Base-by-base conservation (phyloP, 2,329 filamentous ascomycete species). In the Raffaelea ambrosiae region DNA sequence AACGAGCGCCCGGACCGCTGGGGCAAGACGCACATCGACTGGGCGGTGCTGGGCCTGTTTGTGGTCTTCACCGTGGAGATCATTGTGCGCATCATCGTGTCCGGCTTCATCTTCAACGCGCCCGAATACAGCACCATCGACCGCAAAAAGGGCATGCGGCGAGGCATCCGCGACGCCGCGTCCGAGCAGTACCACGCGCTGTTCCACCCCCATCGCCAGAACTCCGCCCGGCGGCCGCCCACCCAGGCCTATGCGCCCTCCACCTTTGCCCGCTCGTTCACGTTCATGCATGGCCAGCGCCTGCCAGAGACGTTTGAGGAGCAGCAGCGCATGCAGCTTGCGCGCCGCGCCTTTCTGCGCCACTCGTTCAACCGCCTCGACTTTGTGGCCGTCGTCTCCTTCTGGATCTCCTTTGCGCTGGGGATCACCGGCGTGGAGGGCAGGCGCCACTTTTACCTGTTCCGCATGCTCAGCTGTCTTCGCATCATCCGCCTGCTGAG, bases 281-380 rank as follows among this genome's bases (percentile, higher is more conserved):
- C 88, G 2, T 82, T 88, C 51, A 84, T 86, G 62, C 79, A 84
- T 52, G 73, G 77, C 9, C 73, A 80, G 49, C 68, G 70, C 54
- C 73, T 66, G 59, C 81, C 65, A 63, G 79, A 67, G 66, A 93
- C 74, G 59, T 74, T 73, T 54, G 86, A 76, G 70, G 80, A 95
- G 53, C 86, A 90, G 56, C 88, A 93, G 62, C 83, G 91, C 51
- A 76, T 84, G 55, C 84, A 95, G 54, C 76, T 98, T 47, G 91
- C 94, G 16, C 84, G 93, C 46, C 81, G 93, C 53, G 94, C 93
- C 1, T 97, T 96, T 63, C 69, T 98, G 48, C 82, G 93, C 16
- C 93, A 98, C 64, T 90, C 88, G 1, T 98, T 98, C 69, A 97
- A 97, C 61, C 81, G 93, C 46, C 76, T 97, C 11, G 93, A 98